Percentiles rank a stretch among this genome's conserved stretches.
Conservation (phyloP, 1,139 yeast genomes). For the Pichiaceae sp. region DNA sequence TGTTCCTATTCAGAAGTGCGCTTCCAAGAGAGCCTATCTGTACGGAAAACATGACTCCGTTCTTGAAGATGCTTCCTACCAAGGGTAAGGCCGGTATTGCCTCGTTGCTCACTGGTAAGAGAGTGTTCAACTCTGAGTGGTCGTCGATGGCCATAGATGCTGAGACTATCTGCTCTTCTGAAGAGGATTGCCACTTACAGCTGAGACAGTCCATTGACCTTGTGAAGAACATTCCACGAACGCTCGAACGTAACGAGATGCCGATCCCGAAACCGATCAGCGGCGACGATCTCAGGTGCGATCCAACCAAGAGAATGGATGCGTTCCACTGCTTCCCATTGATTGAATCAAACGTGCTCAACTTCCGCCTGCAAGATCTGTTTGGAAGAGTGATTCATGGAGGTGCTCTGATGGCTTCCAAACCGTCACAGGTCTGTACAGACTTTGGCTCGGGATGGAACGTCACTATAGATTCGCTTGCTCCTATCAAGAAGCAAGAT, state of each 20-base stretch:
- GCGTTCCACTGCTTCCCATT: conserved; percentile 74
- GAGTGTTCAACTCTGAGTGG: conserved; percentile 92
- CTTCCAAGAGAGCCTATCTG: conserved; percentile 95
- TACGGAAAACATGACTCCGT: conserved; percentile 94
- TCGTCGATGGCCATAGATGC: conserved; percentile 88
- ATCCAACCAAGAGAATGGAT: conserved; percentile 45
- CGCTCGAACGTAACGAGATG: conserved; percentile 49
- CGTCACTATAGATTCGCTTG: conserved; percentile 21
- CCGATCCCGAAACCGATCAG: conserved; percentile 79
- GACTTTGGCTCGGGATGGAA: conserved; percentile 43
- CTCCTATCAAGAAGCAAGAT: conserved; percentile 7
- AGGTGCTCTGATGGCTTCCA: conserved; percentile 43
- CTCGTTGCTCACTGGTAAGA: conserved; percentile 85
- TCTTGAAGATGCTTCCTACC: conserved; percentile 81
- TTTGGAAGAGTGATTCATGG: conserved; percentile 67
- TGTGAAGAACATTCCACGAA: conserved; percentile 64
- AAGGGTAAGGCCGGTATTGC: conserved; percentile 89
- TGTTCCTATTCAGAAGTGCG: conserved; percentile 71
- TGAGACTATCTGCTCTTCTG: conserved; percentile 39
- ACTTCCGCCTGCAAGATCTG: conserved; percentile 52
- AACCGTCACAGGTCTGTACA: conserved; percentile 35
- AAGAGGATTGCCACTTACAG: conserved; percentile 35
- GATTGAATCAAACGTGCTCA: conserved; percentile 42
- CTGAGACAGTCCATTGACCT: conserved; percentile 69
- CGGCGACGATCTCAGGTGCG: conserved; percentile 66